Evolutionary conservation across 257 asterid genomes (phyloP), one percentile per base, ranked within the genome.

Genomic region (Fraxinus americana): DNA sequence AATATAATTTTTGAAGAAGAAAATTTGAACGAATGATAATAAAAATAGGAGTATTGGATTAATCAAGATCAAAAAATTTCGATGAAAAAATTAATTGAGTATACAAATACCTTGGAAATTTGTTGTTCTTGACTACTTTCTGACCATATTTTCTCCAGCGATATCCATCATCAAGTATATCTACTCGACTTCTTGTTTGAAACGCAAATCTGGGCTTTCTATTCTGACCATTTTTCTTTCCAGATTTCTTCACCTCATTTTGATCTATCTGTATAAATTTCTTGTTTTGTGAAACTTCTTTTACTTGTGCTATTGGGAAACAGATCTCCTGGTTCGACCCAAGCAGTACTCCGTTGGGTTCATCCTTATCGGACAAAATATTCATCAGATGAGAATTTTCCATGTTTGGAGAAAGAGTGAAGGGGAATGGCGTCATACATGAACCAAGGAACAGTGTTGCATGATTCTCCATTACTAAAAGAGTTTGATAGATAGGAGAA

Each of bases 131-230:
- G 52, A 91, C 96, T 4, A 87, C 84, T 78, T 91, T 91, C 41
- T 89, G 96, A 59, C 96, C 96, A 59, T 90, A 89, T 75, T 90
- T 90, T 81, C 96, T 85, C 95, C 95, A 90, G 0, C 92, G 87
- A 79, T 88, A 90, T 5, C 96, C 96, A 71, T 90, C 96, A 48
- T 90, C 96, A 25, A 90, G 96, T 71, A 89, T 87, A 67, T 90
- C 94, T 67, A 90, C 92, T 75, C 79, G 91, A 81, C 92, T 88
- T 77, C 90, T 84, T 4, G 92, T 87, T 70, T 85, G 87, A 29
- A 90, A 90, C n/a, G 94, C 91, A 80, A 81, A 82, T 70, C 81
- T 85, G 23, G 84, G 90, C 77, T 74, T 86, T 74, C 78, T 84
- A 23, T 54, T 87, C 57, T 82, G 78, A 5, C 50, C 81, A 69